phyloP scores from a whole-genome alignment of 2,329 filamentous ascomycete genomes.

The Byssothecium circinans region DNA sequence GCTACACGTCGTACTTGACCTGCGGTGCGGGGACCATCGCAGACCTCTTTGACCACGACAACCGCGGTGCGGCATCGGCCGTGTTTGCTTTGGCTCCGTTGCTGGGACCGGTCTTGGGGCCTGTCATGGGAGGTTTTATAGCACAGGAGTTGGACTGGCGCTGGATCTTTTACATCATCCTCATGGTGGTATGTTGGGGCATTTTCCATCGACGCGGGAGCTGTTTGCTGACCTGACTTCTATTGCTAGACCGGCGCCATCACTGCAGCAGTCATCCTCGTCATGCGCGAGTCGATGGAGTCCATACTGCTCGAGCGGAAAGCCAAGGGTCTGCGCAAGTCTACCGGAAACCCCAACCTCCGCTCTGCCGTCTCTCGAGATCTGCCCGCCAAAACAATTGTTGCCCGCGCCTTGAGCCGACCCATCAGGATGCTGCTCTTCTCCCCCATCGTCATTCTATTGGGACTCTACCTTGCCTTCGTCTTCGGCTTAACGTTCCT shows the following conservation, averaged over 20 bases:
- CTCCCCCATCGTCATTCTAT: conserved; percentile 43
- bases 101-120: conserved; percentile 20
- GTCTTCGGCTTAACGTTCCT: conserved; percentile 50
- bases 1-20: conserved; percentile 25
- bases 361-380: too few relatives aligned
- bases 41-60: conserved; percentile 50
- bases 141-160: conserved; percentile 11
- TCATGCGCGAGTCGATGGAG: not conserved
- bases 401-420: not conserved
- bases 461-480: conserved; percentile 49
- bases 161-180: conserved; percentile 12
- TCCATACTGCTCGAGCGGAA: not conserved
- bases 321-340: not conserved
- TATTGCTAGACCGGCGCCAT: too few relatives aligned
- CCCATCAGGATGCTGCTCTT: not conserved
- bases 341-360: too few relatives aligned
- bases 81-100: conserved; percentile 12
- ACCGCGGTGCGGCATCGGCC: conserved; percentile 20
- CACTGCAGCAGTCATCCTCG: too few relatives aligned
- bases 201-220: too few relatives aligned
- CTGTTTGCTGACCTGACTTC: too few relatives aligned
- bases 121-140: conserved; percentile 14
- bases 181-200: too few relatives aligned
- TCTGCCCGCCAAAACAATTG: too few relatives aligned
- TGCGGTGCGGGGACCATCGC: conserved; percentile 35